Evolutionary conservation across 495 filamentous ascomycete species (phyloP).

Genomic region (Sphaerosporella brunnea): DNA sequence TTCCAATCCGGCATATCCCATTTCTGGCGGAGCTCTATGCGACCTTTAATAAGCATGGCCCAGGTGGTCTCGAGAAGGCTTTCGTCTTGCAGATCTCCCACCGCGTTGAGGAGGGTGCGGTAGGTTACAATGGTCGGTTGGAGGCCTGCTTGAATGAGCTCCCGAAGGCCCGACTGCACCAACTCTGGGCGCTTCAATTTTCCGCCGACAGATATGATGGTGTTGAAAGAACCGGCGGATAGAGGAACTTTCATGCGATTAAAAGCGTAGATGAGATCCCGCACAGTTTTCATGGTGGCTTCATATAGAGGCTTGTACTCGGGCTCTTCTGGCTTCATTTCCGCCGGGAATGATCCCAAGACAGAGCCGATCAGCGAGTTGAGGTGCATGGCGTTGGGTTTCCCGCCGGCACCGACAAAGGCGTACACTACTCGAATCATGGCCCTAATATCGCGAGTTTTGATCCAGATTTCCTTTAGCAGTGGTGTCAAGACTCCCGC

Average conservation of each 20-base stretch:
- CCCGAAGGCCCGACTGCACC: constrained; percentile 21
- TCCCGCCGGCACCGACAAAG: constrained; percentile 28
- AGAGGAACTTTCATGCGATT: constrained; percentile 14
- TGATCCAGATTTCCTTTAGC: constrained; percentile 16
- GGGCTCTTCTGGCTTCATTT: background rate
- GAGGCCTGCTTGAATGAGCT: constrained; percentile 20
- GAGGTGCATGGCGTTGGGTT: constrained; percentile 21
- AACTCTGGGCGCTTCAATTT: constrained; percentile 23
- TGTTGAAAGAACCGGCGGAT: constrained; percentile 26
- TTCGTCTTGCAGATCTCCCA: constrained; percentile 23
- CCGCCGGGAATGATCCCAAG: constrained; percentile 12
- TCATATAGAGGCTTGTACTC: constrained; percentile 8
- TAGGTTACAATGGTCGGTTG: constrained; percentile 25
- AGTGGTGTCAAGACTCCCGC: constrained; percentile 19
- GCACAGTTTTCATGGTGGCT: constrained; percentile 13
- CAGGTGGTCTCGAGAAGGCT: constrained; percentile 20
- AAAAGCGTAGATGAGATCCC: constrained; percentile 19
- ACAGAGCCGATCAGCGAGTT: constrained; percentile 20
- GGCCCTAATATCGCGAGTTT: constrained; percentile 14
- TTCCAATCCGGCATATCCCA: constrained; percentile 19
- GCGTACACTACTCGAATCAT: constrained; percentile 28
- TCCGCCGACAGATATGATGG: constrained; percentile 27
- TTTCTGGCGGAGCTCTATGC: background rate
- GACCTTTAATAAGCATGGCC: constrained; percentile 10
- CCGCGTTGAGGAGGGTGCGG: constrained; percentile 25